Evolutionary conservation across 805 yeast species (phyloP).

Genomic region (Nakazawaea holstii): DNA sequence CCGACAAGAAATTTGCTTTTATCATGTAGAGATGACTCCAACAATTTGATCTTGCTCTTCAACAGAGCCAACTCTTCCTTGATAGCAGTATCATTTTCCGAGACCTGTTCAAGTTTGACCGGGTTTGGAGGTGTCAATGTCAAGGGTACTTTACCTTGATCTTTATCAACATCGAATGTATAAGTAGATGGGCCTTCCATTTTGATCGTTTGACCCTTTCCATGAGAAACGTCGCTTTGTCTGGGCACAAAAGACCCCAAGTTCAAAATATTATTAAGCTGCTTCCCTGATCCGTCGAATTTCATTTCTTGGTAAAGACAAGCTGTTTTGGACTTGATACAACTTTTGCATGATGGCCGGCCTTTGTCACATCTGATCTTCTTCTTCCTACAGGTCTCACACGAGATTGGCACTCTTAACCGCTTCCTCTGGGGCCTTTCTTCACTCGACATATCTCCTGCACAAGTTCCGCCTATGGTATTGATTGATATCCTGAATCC

Average conservation of each 20-base stretch:
- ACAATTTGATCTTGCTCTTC: constrained; percentile 35
- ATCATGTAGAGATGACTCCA: constrained; percentile 34
- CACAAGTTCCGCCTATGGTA: background rate
- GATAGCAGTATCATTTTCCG: background rate
- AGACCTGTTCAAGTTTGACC: no score
- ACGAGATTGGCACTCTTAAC: constrained; percentile 9
- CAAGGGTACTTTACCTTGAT: no score
- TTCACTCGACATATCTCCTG: background rate
- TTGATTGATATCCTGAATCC: background rate
- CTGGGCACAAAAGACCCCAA: constrained; percentile 1
- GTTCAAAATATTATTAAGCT: constrained; percentile 2
- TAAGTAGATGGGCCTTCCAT: no score
- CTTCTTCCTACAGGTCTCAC: constrained; percentile 8
- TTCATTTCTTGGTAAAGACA: constrained; percentile 9
- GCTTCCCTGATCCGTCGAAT: background rate
- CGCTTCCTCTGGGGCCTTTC: constrained; percentile 1
- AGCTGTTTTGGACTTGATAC: constrained; percentile 1
- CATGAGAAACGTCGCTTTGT: no score
- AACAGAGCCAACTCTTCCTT: constrained; percentile 26
- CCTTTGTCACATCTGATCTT: constrained; percentile 8
- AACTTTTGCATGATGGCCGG: constrained; percentile 4
- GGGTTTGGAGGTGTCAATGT: background rate
- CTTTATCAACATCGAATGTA: no score
- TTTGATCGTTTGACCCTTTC: no score
- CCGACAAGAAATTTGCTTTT: background rate